Conservation (phyloP, 495 filamentous ascomycete genomes). For the Peziza echinospora region DNA sequence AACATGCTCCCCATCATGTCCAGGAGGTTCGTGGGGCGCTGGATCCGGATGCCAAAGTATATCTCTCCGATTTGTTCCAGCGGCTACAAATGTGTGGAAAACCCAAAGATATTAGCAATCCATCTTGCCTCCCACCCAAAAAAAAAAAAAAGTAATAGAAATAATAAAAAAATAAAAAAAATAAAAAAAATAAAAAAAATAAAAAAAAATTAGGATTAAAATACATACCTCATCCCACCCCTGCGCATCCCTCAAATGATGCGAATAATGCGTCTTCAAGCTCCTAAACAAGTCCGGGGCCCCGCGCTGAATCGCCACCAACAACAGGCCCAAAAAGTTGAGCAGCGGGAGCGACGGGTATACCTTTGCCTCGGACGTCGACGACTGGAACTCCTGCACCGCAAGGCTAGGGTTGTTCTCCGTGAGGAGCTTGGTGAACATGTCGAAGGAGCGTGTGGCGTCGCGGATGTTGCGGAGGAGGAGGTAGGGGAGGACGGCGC, state of each 20-base stretch:
- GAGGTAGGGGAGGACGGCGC: conserved; percentile 81
- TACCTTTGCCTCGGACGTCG: conserved; percentile 50
- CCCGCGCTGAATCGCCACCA: conserved; percentile 66
- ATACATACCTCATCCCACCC: conserved; percentile 45
- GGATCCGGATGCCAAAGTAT: conserved; percentile 90
- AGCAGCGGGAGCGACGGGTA: conserved; percentile 71
- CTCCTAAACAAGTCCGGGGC: conserved; percentile 60
- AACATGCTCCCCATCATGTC: conserved; percentile 97
- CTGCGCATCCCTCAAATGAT: conserved; percentile 48
- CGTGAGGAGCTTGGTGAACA: conserved; percentile 55
- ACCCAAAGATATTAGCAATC: too few relatives aligned
- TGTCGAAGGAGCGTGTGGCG: conserved; percentile 56
- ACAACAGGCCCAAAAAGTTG: conserved; percentile 71
- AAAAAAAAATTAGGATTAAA: too few relatives aligned
- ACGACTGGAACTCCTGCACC: conserved; percentile 62
- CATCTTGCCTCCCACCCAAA: too few relatives aligned
- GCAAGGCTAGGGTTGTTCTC: conserved; percentile 44
- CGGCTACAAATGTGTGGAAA: too few relatives aligned
- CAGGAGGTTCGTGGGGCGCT: conserved; percentile 65
- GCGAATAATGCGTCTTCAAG: conserved; percentile 58
- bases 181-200: too few relatives aligned
- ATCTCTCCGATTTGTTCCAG: conserved; percentile 78
- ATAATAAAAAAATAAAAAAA: too few relatives aligned
- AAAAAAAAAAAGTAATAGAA: too few relatives aligned
- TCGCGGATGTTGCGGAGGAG: conserved; percentile 74